Percentiles rank a stretch among this genome's conserved stretches.
Conservation (phyloP, 2,329 filamentous ascomycete species). For the Fusarium abutilonis region DNA sequence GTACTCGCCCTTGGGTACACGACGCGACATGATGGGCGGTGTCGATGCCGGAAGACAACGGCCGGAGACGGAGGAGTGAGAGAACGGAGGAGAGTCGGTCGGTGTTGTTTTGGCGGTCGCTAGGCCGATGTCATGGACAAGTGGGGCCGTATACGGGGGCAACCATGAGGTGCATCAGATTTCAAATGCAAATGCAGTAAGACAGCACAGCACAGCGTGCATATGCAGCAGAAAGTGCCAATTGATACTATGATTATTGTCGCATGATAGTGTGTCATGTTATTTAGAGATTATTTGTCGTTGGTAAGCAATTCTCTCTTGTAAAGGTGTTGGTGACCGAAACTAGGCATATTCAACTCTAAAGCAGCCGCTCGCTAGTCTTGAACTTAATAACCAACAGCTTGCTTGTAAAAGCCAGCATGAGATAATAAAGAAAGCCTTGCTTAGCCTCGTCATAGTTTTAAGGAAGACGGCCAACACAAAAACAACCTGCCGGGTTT, state of each 20-base stretch:
- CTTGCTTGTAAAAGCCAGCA: neutral
- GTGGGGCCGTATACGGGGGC: slow-evolving; percentile 31
- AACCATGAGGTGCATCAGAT: neutral
- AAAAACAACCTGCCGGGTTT: neutral
- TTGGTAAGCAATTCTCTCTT: neutral
- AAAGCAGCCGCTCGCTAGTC: neutral
- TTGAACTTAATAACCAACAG: neutral
- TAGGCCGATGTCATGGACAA: slow-evolving; percentile 27
- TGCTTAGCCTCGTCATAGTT: slow-evolving; percentile 1
- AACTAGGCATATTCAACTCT: neutral
- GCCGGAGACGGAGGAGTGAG: slow-evolving; percentile 14
- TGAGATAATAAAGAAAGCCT: slow-evolving; percentile 7
- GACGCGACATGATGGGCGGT: slow-evolving; percentile 72
- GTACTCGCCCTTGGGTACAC: slow-evolving; percentile 87
- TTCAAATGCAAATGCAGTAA: neutral
- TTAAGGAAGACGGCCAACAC: neutral
- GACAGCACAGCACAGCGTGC: slow-evolving; percentile 7
- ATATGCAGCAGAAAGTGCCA: neutral
- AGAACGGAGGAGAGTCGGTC: slow-evolving; percentile 19
- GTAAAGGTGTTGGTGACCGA: neutral
- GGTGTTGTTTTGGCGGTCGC: slow-evolving; percentile 28
- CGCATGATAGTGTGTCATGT: slow-evolving; percentile 2
- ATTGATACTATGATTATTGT: neutral
- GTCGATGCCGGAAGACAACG: slow-evolving; percentile 18
- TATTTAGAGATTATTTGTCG: too few species aligned